Conservation (phyloP, 2,329 filamentous ascomycete species). For the Nigrospora oryzae region DNA sequence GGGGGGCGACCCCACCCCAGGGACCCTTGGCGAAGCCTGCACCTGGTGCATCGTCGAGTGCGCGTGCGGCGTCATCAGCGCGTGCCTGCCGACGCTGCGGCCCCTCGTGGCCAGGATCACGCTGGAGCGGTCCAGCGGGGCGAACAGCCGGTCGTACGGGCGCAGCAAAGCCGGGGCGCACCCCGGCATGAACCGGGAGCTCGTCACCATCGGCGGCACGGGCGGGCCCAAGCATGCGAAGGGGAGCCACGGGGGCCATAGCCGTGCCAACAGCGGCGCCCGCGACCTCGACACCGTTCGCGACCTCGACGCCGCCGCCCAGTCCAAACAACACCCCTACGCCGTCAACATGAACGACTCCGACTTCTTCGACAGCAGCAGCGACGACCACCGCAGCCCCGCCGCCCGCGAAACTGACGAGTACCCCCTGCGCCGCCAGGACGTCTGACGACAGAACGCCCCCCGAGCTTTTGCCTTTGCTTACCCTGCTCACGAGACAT, state of each 20-base stretch:
- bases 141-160: background rate
- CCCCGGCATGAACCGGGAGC: background rate
- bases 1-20: background rate
- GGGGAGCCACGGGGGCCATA: background rate
- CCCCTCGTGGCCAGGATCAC: slow-evolving; percentile 9
- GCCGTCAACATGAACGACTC: no score
- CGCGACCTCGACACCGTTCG: background rate
- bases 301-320: no score
- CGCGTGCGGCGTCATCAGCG: slow-evolving; percentile 27
- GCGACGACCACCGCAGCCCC: background rate
- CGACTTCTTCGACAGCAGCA: background rate
- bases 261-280: background rate
- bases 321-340: no score
- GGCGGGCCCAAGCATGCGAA: no score
- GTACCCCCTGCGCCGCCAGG: no score
- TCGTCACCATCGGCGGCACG: slow-evolving; percentile 1
- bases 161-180: background rate
- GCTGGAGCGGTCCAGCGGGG: background rate
- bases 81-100: slow-evolving; percentile 33
- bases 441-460: no score
- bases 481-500: no score
- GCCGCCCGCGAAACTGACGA: no score
- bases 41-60: slow-evolving; percentile 24
- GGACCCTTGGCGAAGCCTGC: slow-evolving; percentile 18
- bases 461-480: no score